phyloP scores from a whole-genome alignment of 768 basidiomycete species.

The Floccularia luteovirens region DNA sequence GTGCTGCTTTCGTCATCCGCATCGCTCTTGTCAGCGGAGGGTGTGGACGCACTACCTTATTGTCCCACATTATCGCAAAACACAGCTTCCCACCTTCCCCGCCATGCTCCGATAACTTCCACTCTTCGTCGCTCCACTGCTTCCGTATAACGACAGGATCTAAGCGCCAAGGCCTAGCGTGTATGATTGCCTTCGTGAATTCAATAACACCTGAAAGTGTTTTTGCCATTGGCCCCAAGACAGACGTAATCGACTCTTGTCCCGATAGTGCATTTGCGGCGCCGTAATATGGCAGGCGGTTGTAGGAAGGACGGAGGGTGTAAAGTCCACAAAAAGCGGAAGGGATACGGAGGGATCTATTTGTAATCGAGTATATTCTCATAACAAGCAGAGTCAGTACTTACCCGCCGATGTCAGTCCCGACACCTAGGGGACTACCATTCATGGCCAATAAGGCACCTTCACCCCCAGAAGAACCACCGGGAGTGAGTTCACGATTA shows the following conservation, averaged over 20 bases:
- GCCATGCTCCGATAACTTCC: conserved; percentile 37
- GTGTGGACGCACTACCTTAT: conserved; percentile 37
- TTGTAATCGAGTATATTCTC: neutral
- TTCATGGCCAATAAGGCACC: conserved; percentile 54
- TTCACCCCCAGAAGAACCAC: conserved; percentile 66
- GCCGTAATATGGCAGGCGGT: conserved; percentile 47
- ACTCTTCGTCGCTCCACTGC: conserved; percentile 37
- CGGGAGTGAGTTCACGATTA: conserved; percentile 46
- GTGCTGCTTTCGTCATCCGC: conserved; percentile 31
- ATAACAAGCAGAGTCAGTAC: conserved; percentile 7
- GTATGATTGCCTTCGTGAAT: conserved; percentile 46
- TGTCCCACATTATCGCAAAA: conserved; percentile 45
- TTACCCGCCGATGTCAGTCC: conserved; percentile 58
- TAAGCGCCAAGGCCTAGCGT: conserved; percentile 42
- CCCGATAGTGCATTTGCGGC: conserved; percentile 43
- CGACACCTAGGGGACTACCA: conserved; percentile 54
- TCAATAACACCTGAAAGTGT: conserved; percentile 41
- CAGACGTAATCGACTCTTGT: conserved; percentile 49
- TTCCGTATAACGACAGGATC: conserved; percentile 46
- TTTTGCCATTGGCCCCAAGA: conserved; percentile 50
- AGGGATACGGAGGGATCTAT: conserved; percentile 50
- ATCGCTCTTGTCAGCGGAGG: conserved; percentile 49
- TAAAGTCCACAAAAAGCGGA: conserved; percentile 50
- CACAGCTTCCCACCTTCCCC: conserved; percentile 31
- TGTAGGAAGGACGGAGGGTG: conserved; percentile 48